These are phyloP conservation scores for Linnemannia exigua DNA, from an alignment of 192 early-diverging fungal genomes.

Conservation along the genomic window DNA sequence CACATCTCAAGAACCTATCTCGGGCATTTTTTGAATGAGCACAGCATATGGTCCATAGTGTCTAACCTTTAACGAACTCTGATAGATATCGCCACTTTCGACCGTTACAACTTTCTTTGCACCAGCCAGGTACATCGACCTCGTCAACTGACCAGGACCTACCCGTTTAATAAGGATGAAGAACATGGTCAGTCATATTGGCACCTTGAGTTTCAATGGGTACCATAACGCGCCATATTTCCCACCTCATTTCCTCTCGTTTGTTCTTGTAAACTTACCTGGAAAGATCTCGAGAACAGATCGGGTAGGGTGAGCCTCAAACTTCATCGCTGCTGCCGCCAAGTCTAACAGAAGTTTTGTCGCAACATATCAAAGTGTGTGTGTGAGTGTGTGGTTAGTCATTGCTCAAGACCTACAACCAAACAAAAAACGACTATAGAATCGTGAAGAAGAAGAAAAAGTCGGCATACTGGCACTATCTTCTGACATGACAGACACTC, in stretches of 20 bases:
- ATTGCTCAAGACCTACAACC: not conserved
- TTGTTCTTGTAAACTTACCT: not conserved
- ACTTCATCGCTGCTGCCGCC: slow-evolving; percentile 29
- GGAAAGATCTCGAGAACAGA: slow-evolving; percentile 41
- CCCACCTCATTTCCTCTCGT: not conserved
- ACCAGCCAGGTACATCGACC: slow-evolving; percentile 46
- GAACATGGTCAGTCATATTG: not conserved
- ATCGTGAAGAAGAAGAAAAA: too few relatives aligned
- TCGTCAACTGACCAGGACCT: slow-evolving; percentile 50
- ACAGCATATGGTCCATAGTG: not conserved
- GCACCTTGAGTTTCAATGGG: not conserved
- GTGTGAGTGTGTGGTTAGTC: too few relatives aligned
- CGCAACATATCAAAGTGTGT: too few relatives aligned
- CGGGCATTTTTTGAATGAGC: not conserved
- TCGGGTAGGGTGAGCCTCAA: slow-evolving; percentile 12
- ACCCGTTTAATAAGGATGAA: not conserved
- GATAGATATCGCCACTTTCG: slow-evolving; percentile 23
- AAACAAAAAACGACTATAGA: not conserved
- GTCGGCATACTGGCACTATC: slow-evolving; percentile 19
- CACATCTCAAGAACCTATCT: too few relatives aligned
- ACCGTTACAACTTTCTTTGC: slow-evolving; percentile 43
- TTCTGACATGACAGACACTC: slow-evolving; percentile 51
- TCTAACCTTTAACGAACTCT: slow-evolving; percentile 28
- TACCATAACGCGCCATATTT: not conserved
- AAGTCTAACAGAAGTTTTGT: too few relatives aligned